Conservation (phyloP, 306 rosid species). For the Cucurbita maxima region DNA sequence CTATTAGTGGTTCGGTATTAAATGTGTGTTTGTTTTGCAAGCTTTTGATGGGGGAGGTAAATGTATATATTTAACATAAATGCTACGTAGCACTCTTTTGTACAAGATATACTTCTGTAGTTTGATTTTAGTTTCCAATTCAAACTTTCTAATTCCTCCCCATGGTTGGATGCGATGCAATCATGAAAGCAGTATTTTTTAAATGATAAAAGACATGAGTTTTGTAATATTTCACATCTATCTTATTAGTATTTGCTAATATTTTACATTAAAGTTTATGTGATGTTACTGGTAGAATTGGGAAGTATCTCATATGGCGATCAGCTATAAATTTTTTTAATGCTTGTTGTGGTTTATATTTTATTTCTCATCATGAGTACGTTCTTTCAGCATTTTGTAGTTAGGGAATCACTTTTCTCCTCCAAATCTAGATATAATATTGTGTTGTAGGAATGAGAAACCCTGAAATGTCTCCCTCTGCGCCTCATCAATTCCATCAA, state of each 20-base stretch:
- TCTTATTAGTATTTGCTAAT: neutral
- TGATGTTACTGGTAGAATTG: neutral
- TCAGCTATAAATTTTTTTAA: neutral
- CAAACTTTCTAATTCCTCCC: neutral
- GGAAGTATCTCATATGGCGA: neutral
- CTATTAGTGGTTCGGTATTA: neutral
- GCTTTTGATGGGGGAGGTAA: neutral
- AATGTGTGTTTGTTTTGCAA: neutral
- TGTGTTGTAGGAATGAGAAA: slow-evolving; percentile 32
- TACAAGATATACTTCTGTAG: neutral
- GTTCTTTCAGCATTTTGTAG: neutral
- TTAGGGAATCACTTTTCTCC: slow-evolving; percentile 4
- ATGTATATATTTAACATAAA: neutral
- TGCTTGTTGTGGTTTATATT: neutral
- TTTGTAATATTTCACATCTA: neutral
- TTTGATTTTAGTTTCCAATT: neutral
- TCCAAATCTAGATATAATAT: slow-evolving; percentile 5
- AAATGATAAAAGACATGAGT: neutral
- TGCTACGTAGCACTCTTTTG: neutral
- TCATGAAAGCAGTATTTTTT: neutral
- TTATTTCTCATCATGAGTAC: neutral
- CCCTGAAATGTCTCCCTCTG: slow-evolving; percentile 25
- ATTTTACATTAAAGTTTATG: neutral
- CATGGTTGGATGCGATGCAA: neutral
- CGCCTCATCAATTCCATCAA: slow-evolving; percentile 26